phyloP scores from a whole-genome alignment of 139 green algal species.

The Chlamydomonas sp. region DNA sequence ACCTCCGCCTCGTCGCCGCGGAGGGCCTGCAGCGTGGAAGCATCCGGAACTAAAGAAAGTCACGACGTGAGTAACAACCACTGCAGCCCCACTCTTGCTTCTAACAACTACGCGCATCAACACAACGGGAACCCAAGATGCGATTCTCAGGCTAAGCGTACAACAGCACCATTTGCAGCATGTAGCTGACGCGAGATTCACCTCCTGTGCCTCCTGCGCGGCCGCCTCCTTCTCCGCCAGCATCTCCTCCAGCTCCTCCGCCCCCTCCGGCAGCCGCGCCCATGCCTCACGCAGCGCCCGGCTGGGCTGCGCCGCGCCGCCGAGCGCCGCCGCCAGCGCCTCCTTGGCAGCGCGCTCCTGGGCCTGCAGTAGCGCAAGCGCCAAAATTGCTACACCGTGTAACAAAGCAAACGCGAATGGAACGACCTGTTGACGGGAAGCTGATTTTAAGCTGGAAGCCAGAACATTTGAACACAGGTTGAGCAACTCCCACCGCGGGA shows the following conservation, averaged over 20 bases:
- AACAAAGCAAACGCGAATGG: too few relatives aligned
- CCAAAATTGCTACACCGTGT: too few relatives aligned
- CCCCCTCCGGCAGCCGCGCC: not conserved
- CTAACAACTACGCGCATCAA: too few relatives aligned
- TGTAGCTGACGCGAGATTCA: not conserved
- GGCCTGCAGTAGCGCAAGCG: not conserved
- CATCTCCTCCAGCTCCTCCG: slow-evolving; percentile 1
- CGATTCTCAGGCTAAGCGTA: too few relatives aligned
- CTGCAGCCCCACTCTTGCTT: too few relatives aligned
- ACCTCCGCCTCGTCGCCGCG: slow-evolving; percentile 30
- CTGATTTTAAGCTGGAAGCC: too few relatives aligned
- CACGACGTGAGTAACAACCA: not conserved
- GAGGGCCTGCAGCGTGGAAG: not conserved
- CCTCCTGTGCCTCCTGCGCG: slow-evolving; percentile 3
- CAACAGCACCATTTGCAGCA: not conserved
- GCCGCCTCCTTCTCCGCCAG: slow-evolving; percentile 7
- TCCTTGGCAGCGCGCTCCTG: not conserved
- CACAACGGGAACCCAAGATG: too few relatives aligned
- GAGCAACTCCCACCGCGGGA: too few relatives aligned
- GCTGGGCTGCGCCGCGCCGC: not conserved
- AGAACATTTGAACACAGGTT: too few relatives aligned
- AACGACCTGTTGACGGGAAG: too few relatives aligned
- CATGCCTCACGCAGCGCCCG: not conserved
- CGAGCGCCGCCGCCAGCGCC: not conserved
- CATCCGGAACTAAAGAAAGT: not conserved